Percentiles rank a stretch among this genome's conserved stretches.
Evolutionary conservation across 192 early-diverging fungal species (phyloP).

Genomic region (Podila epigama): DNA sequence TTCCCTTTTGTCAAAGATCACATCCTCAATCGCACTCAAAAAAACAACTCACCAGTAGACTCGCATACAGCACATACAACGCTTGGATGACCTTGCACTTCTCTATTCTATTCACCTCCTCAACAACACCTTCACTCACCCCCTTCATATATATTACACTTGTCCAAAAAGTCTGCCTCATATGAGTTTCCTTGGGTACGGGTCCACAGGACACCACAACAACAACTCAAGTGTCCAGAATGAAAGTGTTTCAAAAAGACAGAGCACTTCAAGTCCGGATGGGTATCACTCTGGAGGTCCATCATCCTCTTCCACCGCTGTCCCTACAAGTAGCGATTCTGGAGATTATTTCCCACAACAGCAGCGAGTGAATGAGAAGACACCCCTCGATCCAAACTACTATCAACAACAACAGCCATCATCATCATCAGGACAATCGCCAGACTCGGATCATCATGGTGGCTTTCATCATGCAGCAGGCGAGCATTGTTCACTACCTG

Average conservation of each 20-base stretch:
- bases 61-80: background rate
- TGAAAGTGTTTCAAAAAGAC: background rate
- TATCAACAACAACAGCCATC: background rate
- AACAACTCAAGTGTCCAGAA: background rate
- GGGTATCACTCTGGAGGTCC: background rate
- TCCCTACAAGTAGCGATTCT: background rate
- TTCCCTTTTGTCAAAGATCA: background rate
- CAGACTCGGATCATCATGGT: background rate
- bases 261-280: background rate
- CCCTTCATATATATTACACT: background rate
- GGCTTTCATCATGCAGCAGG: conserved; percentile 20
- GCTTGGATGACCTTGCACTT: background rate
- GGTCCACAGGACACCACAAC: conserved; percentile 14
- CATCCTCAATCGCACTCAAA: background rate
- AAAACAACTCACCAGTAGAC: no score
- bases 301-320: background rate
- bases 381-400: background rate
- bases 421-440: background rate
- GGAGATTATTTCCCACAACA: background rate
- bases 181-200: conserved; percentile 40
- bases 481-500: conserved; percentile 28
- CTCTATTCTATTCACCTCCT: background rate
- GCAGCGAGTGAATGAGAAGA: conserved; percentile 6
- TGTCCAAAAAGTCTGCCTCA: background rate
- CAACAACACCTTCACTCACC: background rate